These are phyloP conservation scores for Suaeda aralocaspica DNA, from an alignment of 148 eudicot genomes.

Conservation along the genomic window DNA sequence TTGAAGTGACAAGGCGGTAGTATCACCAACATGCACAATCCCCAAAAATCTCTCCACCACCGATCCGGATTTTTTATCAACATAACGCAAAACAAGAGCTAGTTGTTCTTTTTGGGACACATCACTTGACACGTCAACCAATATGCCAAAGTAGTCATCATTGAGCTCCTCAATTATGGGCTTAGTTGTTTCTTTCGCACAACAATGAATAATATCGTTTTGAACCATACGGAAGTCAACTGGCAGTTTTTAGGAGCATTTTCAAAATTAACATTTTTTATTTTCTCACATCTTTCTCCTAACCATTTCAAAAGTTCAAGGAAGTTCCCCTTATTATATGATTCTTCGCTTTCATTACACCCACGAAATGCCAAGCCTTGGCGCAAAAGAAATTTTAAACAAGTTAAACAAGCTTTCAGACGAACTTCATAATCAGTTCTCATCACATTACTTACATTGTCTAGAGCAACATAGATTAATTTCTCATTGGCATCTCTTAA, in stretches of 20 bases:
- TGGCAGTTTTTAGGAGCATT: background rate
- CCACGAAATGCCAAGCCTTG: conserved; percentile 3
- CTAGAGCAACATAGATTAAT: no score
- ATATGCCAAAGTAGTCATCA: background rate
- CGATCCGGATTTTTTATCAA: background rate
- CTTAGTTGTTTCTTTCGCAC: background rate
- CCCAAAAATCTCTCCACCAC: background rate
- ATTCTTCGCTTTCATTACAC: background rate
- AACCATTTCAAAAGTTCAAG: background rate
- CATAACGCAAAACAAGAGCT: no score
- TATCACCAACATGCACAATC: background rate
- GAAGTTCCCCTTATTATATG: background rate
- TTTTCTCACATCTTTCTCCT: background rate
- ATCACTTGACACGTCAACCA: background rate
- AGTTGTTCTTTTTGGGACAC: background rate
- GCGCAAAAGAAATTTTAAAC: background rate
- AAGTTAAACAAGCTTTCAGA: background rate
- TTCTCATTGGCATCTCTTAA: no score
- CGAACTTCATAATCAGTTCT: background rate
- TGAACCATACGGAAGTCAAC: background rate
- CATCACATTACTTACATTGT: no score
- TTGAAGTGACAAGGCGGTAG: conserved; percentile 1
- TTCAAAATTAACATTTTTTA: background rate
- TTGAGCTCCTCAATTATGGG: background rate
- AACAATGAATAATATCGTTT: conserved; percentile 2